phyloP scores from a whole-genome alignment of 768 basidiomycete species.

The Asterophora parasitica region DNA sequence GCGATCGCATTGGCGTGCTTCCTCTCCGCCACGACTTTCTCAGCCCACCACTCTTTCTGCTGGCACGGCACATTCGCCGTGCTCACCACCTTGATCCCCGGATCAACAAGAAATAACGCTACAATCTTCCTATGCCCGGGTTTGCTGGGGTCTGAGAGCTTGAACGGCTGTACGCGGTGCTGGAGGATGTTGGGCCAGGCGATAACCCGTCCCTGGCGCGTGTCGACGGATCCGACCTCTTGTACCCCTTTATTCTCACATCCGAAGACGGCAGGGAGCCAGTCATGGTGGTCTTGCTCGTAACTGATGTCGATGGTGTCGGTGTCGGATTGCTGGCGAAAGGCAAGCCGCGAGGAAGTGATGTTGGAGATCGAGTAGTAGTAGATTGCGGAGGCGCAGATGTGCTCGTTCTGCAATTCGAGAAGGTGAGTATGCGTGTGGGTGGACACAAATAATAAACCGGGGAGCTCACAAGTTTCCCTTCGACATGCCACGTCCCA shows the following conservation, averaged over 20 bases:
- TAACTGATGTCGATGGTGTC: background rate
- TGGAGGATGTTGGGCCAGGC: slow-evolving; percentile 15
- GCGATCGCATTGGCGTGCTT: slow-evolving; percentile 1
- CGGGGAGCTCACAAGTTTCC: slow-evolving; percentile 10
- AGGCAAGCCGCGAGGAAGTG: slow-evolving; percentile 7
- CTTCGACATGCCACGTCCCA: slow-evolving; percentile 16
- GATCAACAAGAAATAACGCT: slow-evolving; percentile 12
- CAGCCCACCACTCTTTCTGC: slow-evolving; percentile 9
- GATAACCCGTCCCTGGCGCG: slow-evolving; percentile 12
- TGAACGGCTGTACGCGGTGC: slow-evolving; percentile 11
- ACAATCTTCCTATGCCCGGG: slow-evolving; percentile 11
- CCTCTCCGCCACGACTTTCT: background rate
- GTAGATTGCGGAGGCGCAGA: slow-evolving; percentile 17
- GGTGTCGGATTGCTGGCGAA: slow-evolving; percentile 6
- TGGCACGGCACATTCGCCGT: slow-evolving; percentile 13
- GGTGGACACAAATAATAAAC: background rate
- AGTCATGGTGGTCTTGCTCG: slow-evolving; percentile 5
- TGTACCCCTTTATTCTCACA: slow-evolving; percentile 3
- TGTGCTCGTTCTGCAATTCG: slow-evolving; percentile 14
- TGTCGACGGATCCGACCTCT: slow-evolving; percentile 8
- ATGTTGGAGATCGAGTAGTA: slow-evolving; percentile 16
- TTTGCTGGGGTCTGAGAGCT: slow-evolving; percentile 10
- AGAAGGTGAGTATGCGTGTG: background rate
- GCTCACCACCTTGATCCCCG: slow-evolving; percentile 8
- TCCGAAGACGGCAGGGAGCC: slow-evolving; percentile 7